Conservation (phyloP, 495 filamentous ascomycete species). For the Penicillium ucsense region DNA sequence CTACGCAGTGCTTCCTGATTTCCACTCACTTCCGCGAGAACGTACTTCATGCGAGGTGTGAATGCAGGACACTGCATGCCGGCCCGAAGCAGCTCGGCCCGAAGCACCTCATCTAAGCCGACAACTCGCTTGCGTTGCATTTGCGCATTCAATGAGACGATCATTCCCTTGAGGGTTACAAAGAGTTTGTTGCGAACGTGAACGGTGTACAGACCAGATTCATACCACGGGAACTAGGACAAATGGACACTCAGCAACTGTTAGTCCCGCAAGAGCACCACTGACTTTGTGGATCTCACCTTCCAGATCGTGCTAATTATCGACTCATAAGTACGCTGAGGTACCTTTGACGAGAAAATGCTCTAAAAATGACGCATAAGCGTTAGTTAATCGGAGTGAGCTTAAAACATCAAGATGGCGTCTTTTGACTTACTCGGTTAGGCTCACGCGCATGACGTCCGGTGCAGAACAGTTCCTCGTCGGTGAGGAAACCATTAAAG, state of each 20-base stretch:
- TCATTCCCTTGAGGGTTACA: conserved; percentile 12
- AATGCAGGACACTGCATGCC: conserved; percentile 56
- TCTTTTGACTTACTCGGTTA: conserved; percentile 45
- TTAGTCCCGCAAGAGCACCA: too few species aligned
- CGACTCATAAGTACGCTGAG: conserved; percentile 65
- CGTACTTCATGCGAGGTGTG: conserved; percentile 44
- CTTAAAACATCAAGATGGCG: neutral
- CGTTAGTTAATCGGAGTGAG: conserved; percentile 2
- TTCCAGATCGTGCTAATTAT: conserved; percentile 68
- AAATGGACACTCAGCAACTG: too few species aligned
- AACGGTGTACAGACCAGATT: conserved; percentile 51
- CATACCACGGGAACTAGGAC: conserved; percentile 58
- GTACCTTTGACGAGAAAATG: conserved; percentile 52
- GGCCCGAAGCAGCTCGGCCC: conserved; percentile 47
- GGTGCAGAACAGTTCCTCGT: conserved; percentile 60
- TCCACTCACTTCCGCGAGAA: conserved; percentile 14
- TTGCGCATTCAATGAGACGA: conserved; percentile 34
- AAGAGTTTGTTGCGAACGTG: conserved; percentile 51
- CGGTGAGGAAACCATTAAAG: conserved; percentile 60
- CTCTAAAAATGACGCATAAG: conserved; percentile 33
- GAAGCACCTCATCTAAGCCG: conserved; percentile 43
- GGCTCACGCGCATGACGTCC: conserved; percentile 60
- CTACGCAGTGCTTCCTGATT: conserved; percentile 4
- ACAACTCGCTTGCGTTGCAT: conserved; percentile 22
- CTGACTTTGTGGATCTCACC: conserved; percentile 19